A percentile compares a stretch with the other conserved stretches of the same genome.
These are phyloP conservation scores for Hericium erinaceus DNA, from an alignment of 768 basidiomycete genomes.

Conservation along the genomic window DNA sequence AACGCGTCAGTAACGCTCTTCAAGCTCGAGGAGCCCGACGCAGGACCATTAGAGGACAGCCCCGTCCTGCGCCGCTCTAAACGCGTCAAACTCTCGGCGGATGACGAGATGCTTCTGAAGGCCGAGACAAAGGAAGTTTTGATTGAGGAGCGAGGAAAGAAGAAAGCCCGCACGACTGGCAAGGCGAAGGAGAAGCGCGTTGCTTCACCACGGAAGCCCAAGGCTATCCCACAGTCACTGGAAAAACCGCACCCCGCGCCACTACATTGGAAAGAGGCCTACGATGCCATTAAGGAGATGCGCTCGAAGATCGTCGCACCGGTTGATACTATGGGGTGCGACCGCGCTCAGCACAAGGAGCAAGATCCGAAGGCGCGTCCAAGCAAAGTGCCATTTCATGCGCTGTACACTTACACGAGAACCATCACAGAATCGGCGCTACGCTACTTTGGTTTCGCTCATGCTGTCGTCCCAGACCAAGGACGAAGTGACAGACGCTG, in stretches of 20 bases:
- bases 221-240: constrained; percentile 44
- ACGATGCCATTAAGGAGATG: constrained; percentile 70
- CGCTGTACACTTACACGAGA: not conserved
- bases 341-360: constrained; percentile 56
- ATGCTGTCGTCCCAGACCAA: constrained; percentile 97
- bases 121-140: not conserved
- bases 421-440: constrained; percentile 57
- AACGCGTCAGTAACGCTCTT: not conserved
- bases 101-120: constrained; percentile 4
- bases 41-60: not conserved
- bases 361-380: constrained; percentile 50
- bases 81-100: constrained; percentile 22
- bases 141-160: constrained; percentile 3
- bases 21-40: constrained; percentile 3
- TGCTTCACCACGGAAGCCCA: constrained; percentile 42
- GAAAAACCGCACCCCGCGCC: constrained; percentile 61
- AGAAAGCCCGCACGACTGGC: not conserved
- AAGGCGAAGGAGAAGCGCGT: constrained; percentile 18
- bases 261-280: constrained; percentile 55
- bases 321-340: constrained; percentile 90
- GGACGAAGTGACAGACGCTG: constrained; percentile 79
- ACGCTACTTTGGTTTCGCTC: constrained; percentile 80
- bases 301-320: constrained; percentile 65
- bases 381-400: not conserved
- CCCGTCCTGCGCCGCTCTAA: constrained; percentile 19